Evolutionary conservation across 2,329 filamentous ascomycete genomes (phyloP).

Genomic region (Elsinoe ampelina): DNA sequence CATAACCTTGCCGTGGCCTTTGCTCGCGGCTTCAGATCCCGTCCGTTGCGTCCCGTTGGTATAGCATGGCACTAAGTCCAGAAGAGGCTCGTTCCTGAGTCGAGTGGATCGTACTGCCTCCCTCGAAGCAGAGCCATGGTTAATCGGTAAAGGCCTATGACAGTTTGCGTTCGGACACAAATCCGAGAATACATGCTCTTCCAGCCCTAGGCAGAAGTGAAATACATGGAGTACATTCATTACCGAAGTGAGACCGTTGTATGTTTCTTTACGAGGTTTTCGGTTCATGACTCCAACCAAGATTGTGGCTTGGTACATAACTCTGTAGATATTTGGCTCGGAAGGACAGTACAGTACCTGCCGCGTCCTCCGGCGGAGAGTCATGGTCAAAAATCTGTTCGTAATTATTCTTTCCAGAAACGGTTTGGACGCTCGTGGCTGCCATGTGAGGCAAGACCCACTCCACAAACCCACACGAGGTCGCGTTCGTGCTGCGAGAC

Average conservation of each 20-base stretch:
- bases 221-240: not conserved
- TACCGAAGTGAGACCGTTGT: not conserved
- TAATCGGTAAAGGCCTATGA: not conserved
- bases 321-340: not conserved
- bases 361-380: not conserved
- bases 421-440: conserved; percentile 6
- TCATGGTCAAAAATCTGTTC: not conserved
- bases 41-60: conserved; percentile 2
- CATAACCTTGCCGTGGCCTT: not conserved
- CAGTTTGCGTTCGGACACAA: too few relatives aligned
- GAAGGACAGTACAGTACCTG: not conserved
- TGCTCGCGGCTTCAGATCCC: not conserved
- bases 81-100: not conserved
- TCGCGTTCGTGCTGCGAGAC: not conserved
- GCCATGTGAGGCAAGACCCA: conserved; percentile 7
- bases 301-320: not conserved
- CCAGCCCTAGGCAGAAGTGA: too few relatives aligned
- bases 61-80: not conserved
- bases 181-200: too few relatives aligned
- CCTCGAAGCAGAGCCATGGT: not conserved
- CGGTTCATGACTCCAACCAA: not conserved
- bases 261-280: too few relatives aligned
- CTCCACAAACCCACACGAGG: not conserved
- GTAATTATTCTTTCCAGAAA: conserved; percentile 4
- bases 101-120: not conserved